These are phyloP conservation scores for Termitomyces sp. DNA, from an alignment of 768 basidiomycete genomes.

Conservation along the genomic window DNA sequence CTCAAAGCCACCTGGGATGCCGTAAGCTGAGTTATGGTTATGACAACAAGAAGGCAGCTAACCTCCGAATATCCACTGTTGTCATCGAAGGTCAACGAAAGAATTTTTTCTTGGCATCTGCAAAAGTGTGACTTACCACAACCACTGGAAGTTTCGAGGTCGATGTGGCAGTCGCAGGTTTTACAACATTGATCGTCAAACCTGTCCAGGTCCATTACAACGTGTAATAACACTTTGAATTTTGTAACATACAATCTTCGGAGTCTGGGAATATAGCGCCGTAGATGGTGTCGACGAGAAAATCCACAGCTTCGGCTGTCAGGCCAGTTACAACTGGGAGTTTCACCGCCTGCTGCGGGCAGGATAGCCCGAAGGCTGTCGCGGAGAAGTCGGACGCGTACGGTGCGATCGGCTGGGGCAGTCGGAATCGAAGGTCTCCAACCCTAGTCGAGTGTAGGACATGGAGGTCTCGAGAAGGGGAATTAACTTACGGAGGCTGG, in stretches of 20 bases:
- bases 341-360: slow-evolving; percentile 38
- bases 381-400: slow-evolving; percentile 36
- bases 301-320: slow-evolving; percentile 23
- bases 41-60: background rate
- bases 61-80: slow-evolving; percentile 35
- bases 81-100: background rate
- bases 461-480: background rate
- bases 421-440: slow-evolving; percentile 38
- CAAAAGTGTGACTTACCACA: slow-evolving; percentile 24
- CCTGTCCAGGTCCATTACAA: slow-evolving; percentile 22
- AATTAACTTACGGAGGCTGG: slow-evolving; percentile 38
- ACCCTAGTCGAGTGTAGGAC: slow-evolving; percentile 17
- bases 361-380: slow-evolving; percentile 40
- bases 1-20: slow-evolving; percentile 25
- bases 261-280: slow-evolving; percentile 24
- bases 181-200: slow-evolving; percentile 40
- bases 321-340: slow-evolving; percentile 27
- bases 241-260: slow-evolving; percentile 40
- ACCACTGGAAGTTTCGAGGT: slow-evolving; percentile 36
- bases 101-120: background rate
- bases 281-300: slow-evolving; percentile 23
- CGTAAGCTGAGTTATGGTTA: background rate
- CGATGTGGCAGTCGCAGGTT: slow-evolving; percentile 27
- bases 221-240: slow-evolving; percentile 1
- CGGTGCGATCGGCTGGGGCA: slow-evolving; percentile 32